Conservation (phyloP, 208 protist genomes). For the Trypanosoma cruzi region DNA sequence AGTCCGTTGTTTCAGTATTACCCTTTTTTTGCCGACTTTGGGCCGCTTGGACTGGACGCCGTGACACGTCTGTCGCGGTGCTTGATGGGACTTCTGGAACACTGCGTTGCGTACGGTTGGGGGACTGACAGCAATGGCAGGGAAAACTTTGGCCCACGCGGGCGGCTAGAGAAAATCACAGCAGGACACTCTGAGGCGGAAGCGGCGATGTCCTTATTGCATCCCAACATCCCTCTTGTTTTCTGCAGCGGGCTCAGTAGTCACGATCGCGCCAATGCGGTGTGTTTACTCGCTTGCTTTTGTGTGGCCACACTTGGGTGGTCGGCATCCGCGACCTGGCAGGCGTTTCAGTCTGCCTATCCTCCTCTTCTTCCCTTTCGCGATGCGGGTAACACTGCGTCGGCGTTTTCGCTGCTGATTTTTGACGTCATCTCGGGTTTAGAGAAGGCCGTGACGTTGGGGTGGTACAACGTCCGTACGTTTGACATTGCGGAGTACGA, state of each 20-base stretch:
- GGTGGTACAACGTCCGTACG: conserved; percentile 76
- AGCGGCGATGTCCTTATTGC: background rate
- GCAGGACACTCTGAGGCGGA: background rate
- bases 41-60: conserved; percentile 87
- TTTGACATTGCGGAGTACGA: conserved; percentile 94
- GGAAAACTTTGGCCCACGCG: conserved; percentile 4
- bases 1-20: conserved; percentile 75
- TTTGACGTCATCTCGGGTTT: conserved; percentile 81
- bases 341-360: conserved; percentile 56
- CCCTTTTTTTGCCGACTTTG: conserved; percentile 94
- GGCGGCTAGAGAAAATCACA: background rate
- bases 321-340: conserved; percentile 60
- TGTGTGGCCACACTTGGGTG: conserved; percentile 63
- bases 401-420: conserved; percentile 83
- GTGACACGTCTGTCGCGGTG: conserved; percentile 70
- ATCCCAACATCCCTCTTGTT: conserved; percentile 34
- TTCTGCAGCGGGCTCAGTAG: conserved; percentile 59
- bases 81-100: conserved; percentile 41
- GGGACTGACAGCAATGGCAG: background rate
- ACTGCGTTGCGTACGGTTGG: conserved; percentile 32
- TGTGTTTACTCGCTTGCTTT: conserved; percentile 78
- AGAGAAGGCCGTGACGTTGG: conserved; percentile 54
- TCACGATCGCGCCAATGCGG: conserved; percentile 89
- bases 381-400: conserved; percentile 91
- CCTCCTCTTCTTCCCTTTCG: conserved; percentile 92